A percentile compares a stretch with the other conserved stretches of the same genome.
Evolutionary conservation across 225 moss, liverwort and hornwort genomes (phyloP).

Genomic region (Pseudoscleropodium purum): DNA sequence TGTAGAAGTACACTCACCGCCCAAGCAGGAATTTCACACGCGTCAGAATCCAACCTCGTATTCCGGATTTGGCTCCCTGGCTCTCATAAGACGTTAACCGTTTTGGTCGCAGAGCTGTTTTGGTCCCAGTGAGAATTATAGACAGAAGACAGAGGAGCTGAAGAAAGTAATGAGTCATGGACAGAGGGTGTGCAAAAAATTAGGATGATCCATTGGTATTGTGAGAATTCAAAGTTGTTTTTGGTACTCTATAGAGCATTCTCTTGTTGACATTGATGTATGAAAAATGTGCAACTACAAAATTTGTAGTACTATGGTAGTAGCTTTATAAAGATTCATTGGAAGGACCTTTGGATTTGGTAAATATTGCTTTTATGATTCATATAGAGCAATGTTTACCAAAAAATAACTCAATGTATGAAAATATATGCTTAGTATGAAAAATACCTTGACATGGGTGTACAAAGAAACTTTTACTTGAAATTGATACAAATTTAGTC

Average conservation of each 20-base stretch:
- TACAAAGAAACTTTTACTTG: accelerated
- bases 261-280: neutral
- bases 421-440: neutral
- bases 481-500: neutral
- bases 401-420: neutral
- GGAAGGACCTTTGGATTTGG: neutral
- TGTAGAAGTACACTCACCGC: neutral
- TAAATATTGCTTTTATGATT: neutral
- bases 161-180: neutral
- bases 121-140: neutral
- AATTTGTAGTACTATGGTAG: accelerated
- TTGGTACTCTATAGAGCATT: accelerated
- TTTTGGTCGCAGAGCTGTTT: neutral
- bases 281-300: neutral
- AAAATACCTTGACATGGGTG: accelerated
- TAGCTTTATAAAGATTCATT: neutral
- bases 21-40: neutral
- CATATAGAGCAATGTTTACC: neutral
- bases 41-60: neutral
- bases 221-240: neutral
- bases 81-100: neutral
- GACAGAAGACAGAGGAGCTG: neutral
- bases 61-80: neutral
- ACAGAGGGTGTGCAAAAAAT: neutral
- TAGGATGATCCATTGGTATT: neutral